Evolutionary conservation across 768 basidiomycete genomes (phyloP), one percentile per base, ranked within the genome.

Genomic region (Trametes meyenii): DNA sequence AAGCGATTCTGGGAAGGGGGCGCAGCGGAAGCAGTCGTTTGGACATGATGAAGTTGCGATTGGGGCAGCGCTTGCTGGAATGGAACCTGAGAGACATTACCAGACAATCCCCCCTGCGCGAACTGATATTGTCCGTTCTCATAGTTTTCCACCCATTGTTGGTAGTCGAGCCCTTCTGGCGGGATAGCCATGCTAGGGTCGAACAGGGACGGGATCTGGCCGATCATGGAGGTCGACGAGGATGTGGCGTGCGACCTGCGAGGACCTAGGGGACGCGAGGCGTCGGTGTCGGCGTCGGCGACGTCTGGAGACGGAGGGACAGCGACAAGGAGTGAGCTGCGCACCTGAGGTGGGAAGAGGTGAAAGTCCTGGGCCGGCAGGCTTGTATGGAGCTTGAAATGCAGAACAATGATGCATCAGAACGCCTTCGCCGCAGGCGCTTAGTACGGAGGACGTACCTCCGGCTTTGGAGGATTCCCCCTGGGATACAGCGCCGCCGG

Each of bases 201-300:
- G 62, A 62, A 69, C 43, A 69, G 64, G 19, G 65, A 65, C n/a
- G 66, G 66, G 24, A 65, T 60, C 43, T 60, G 58, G 33, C 61
- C 66, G 62, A 67, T 64, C 64, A 69, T 69, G 43, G 46, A 36
- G 29, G 58, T 24, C 33, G 57, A 24, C 44, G 62, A 48, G 46
- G 65, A 21, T 55, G 59, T 40, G 7, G 61, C 21, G 13, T 38
- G 52, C 46, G 55, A 19, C 43, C 46, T 24, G 10, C 35, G n/a
- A 50, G 33, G n/a, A 51, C 56, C 56, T 61, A 17, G 57, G 17
- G 46, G 23, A 36, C 33, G 43, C 2, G 52, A 26, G 48, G 11
- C 24, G 24, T n/a, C n/a, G n/a, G n/a, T n/a, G 42, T 14, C 43
- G 16, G 44, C 10, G 61, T 50, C 50, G 55, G 51, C 40, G 58